These are phyloP conservation scores for Amanita muscaria DNA, from an alignment of 768 basidiomycete genomes.

Conservation along the genomic window DNA sequence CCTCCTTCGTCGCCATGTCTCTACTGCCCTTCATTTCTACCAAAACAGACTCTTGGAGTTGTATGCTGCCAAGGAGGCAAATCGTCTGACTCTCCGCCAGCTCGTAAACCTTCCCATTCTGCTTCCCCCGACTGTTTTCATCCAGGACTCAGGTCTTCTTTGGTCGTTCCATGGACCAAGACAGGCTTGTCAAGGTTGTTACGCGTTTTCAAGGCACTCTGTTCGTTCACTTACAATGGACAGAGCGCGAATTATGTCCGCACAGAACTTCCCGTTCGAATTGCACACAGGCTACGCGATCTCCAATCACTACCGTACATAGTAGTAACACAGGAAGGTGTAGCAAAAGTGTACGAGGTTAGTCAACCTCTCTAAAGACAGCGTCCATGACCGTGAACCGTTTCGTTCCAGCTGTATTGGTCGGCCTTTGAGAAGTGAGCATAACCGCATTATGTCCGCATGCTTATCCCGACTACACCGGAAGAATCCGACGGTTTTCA, in stretches of 20 bases:
- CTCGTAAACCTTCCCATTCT: conserved; percentile 38
- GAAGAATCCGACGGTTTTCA: conserved; percentile 69
- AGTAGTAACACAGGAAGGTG: conserved; percentile 78
- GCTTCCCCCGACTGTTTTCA: background rate
- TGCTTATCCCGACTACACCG: conserved; percentile 4
- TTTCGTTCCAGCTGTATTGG: conserved; percentile 64
- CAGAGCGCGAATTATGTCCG: conserved; percentile 89
- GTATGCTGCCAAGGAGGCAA: conserved; percentile 67
- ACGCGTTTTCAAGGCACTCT: background rate
- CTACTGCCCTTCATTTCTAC: conserved; percentile 54
- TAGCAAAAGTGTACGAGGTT: conserved; percentile 80
- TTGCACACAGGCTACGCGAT: conserved; percentile 81
- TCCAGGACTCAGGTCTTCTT: conserved; percentile 56
- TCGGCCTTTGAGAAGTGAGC: conserved; percentile 73
- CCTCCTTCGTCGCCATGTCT: background rate
- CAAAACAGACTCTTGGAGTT: conserved; percentile 76
- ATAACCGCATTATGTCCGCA: conserved; percentile 6
- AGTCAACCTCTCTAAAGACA: conserved; percentile 16
- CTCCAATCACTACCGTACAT: conserved; percentile 80
- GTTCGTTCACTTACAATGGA: background rate
- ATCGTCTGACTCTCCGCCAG: conserved; percentile 68
- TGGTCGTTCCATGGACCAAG: conserved; percentile 74
- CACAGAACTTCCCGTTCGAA: conserved; percentile 79
- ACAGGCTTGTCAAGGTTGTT: conserved; percentile 65
- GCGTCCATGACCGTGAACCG: conserved; percentile 2